phyloP scores from a whole-genome alignment of 2,329 filamentous ascomycete genomes.

The Beauveria asiatica region DNA sequence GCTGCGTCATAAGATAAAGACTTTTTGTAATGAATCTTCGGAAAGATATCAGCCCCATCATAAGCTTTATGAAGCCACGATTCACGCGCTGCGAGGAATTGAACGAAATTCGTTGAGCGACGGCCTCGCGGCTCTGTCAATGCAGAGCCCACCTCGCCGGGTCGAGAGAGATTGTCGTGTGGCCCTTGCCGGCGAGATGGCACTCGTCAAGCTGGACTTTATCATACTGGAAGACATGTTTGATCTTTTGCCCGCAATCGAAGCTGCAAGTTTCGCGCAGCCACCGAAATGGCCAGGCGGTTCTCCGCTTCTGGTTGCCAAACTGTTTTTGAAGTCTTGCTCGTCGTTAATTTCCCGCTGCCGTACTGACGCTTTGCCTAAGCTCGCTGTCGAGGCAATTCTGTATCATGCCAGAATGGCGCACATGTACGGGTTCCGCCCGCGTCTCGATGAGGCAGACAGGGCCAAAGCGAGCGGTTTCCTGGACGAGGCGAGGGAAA shows the following conservation, averaged over 20 bases:
- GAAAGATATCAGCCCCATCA: background rate
- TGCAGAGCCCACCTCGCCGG: background rate
- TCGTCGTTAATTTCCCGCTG: background rate
- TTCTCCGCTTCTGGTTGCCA: background rate
- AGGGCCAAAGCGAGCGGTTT: background rate
- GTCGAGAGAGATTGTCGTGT: slow-evolving; percentile 9
- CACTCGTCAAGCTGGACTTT: slow-evolving; percentile 2
- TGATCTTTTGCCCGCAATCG: background rate
- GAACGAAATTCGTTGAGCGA: background rate
- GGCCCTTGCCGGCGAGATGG: slow-evolving; percentile 3
- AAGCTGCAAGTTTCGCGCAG: background rate
- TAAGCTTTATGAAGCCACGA: slow-evolving; percentile 24
- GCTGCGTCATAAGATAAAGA: background rate
- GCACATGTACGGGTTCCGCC: background rate
- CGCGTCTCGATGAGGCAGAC: background rate
- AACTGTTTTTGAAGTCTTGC: background rate
- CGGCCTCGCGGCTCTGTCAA: background rate
- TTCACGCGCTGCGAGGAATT: slow-evolving; percentile 13
- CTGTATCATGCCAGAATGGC: slow-evolving; percentile 3
- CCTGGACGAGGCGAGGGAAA: slow-evolving; percentile 3
- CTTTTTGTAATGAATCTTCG: background rate
- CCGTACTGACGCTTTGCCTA: background rate
- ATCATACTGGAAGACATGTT: slow-evolving; percentile 1
- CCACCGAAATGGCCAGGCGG: background rate
- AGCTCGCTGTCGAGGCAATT: background rate